phyloP scores from a whole-genome alignment of 2,329 filamentous ascomycete genomes.

The Aspergillus quadricinctus region DNA sequence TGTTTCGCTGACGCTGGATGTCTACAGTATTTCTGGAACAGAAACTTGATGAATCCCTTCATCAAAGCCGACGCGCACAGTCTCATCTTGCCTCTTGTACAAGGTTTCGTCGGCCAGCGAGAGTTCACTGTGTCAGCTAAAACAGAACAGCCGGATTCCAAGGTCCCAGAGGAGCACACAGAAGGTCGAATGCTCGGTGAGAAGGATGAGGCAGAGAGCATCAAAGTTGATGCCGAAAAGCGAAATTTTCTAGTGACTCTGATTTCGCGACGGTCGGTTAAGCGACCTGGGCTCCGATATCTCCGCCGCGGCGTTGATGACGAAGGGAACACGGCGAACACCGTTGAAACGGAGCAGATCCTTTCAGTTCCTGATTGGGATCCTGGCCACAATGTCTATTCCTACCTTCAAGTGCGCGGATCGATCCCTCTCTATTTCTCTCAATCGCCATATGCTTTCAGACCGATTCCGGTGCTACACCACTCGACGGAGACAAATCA shows the following conservation, averaged over 20 bases:
- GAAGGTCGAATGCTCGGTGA: constrained; percentile 40
- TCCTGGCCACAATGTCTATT: constrained; percentile 61
- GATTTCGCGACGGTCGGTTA: constrained; percentile 82
- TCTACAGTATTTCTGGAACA: constrained; percentile 82
- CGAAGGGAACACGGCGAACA: constrained; percentile 81
- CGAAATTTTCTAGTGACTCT: constrained; percentile 73
- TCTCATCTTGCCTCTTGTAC: constrained; percentile 77
- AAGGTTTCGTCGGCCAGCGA: constrained; percentile 88
- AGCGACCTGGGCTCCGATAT: constrained; percentile 84
- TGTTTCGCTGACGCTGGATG: background rate
- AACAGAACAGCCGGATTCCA: constrained; percentile 11
- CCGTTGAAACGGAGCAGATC: constrained; percentile 92
- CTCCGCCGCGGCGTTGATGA: constrained; percentile 87
- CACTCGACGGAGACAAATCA: constrained; percentile 78
- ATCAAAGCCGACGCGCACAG: constrained; percentile 66
- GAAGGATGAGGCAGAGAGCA: constrained; percentile 30
- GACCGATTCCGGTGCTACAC: constrained; percentile 76
- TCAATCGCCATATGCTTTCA: constrained; percentile 88
- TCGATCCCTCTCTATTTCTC: constrained; percentile 96
- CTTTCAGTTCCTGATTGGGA: constrained; percentile 69
- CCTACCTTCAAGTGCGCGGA: constrained; percentile 81
- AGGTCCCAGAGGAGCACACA: constrained; percentile 13
- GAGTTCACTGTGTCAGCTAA: constrained; percentile 65
- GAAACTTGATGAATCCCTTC: constrained; percentile 68
- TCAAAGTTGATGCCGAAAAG: constrained; percentile 24